Conservation (phyloP, 192 early-diverging fungal genomes). For the Backusella mclennaniae region DNA sequence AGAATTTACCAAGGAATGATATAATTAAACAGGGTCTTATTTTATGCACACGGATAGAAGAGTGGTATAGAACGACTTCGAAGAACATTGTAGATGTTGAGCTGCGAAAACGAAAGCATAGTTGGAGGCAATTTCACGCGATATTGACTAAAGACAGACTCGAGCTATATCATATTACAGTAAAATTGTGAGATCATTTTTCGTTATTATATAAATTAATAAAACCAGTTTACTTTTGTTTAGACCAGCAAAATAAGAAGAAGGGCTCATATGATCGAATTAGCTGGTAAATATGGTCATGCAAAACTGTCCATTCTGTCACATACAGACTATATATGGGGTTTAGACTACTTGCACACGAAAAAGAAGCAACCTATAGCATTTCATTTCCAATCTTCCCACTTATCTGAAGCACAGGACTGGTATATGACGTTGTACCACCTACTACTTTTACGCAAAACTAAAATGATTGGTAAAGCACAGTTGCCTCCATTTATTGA, state of each 20-base stretch:
- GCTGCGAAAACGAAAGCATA: background rate
- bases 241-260: background rate
- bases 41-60: background rate
- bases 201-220: background rate
- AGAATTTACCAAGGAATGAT: background rate
- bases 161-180: background rate
- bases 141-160: background rate
- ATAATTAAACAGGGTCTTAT: background rate
- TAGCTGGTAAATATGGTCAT: background rate
- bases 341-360: background rate
- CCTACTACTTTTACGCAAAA: background rate
- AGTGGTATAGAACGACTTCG: background rate
- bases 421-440: slow-evolving; percentile 1
- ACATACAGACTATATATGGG: slow-evolving; percentile 2
- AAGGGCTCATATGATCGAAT: background rate
- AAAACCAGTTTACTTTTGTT: background rate
- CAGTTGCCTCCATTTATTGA: background rate
- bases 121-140: background rate
- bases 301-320: background rate
- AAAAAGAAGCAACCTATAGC: background rate
- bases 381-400: background rate
- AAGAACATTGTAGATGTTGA: background rate
- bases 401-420: background rate
- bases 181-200: background rate
- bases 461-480: background rate